Conservation (phyloP, 345 rosid genomes). For the Murraya paniculata region DNA sequence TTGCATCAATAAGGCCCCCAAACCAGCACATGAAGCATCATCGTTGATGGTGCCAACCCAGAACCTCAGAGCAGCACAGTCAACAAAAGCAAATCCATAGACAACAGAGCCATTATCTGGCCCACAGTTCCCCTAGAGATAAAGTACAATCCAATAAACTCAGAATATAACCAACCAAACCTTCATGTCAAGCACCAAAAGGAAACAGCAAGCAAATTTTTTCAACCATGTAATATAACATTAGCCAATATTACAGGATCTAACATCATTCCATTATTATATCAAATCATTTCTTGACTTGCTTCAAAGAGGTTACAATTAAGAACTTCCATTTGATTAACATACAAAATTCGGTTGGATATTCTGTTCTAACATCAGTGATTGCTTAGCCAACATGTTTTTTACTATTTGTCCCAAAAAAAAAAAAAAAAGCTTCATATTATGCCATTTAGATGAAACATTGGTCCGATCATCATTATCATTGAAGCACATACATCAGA, state of each 20-base stretch:
- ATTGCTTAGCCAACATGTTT: not conserved
- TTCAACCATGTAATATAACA: not conserved
- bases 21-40: slow-evolving; percentile 76
- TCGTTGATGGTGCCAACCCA: slow-evolving; percentile 83
- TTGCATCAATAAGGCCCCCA: slow-evolving; percentile 94
- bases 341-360: not conserved
- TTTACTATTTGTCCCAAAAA: not conserved
- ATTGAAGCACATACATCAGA: not conserved
- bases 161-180: slow-evolving; percentile 8
- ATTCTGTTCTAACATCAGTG: not conserved
- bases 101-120: slow-evolving; percentile 41
- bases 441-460: not conserved
- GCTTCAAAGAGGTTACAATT: not conserved
- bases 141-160: slow-evolving; percentile 13
- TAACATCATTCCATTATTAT: not conserved
- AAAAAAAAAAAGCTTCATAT: not conserved
- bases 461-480: not conserved
- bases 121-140: slow-evolving; percentile 46
- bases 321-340: not conserved
- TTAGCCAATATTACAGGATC: not conserved
- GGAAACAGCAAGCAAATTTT: slow-evolving; percentile 36
- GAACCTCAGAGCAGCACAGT: slow-evolving; percentile 85
- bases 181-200: slow-evolving; percentile 5
- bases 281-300: not conserved
- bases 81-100: slow-evolving; percentile 95